Evolutionary conservation across 352 stramenopile genomes (phyloP), one percentile per base, ranked within the genome.

Genomic region (Pythium pyrilobum): DNA sequence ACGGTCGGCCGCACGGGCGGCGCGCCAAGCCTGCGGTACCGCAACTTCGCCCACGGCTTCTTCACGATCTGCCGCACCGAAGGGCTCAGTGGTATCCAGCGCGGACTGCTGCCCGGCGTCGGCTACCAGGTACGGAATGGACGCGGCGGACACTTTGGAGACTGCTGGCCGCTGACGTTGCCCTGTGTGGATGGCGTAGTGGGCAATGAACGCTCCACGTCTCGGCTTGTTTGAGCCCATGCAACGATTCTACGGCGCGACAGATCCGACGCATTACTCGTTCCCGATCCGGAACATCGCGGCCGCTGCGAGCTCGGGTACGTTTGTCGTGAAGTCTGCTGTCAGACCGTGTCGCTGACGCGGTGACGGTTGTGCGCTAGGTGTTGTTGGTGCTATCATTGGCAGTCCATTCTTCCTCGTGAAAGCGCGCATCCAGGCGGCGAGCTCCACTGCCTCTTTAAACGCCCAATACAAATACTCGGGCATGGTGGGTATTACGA

Each of bases 391-490:
- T 3, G 84, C 82, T 15, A 75, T 76, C 40, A 69, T 90, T 50
- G 84, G 84, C 24, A 92, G 80, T 57, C 84, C 84, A 18, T 92
- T 95, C 63, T 92, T 87, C 62, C 70, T 95, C 23, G 74, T 95
- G 7, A 95, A 95, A 55, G 80, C 84, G 25, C 66, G 84, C 12
- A 89, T 95, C 51, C 84, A 95, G 56, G 84, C 84, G 0, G 79
- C 81, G 20, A 92, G 81, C 55, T 86, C 79, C 2, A 63, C 67
- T 0, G 77, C 73, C 16, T 86, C 75, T 13, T 84, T 92, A 41
- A 92, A 95, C 62, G 66, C 81, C 7, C 82, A 92, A 50, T 95
- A 95, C 49, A 66, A 84, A 7, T 95, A 95, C 64, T 78, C 63
- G 4, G 74, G 79, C 66, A 92, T 92, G 82, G 84, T 94, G 41